Evolutionary conservation across 148 eudicot species (phyloP).

Genomic region (Vaccinium corymbosum): DNA sequence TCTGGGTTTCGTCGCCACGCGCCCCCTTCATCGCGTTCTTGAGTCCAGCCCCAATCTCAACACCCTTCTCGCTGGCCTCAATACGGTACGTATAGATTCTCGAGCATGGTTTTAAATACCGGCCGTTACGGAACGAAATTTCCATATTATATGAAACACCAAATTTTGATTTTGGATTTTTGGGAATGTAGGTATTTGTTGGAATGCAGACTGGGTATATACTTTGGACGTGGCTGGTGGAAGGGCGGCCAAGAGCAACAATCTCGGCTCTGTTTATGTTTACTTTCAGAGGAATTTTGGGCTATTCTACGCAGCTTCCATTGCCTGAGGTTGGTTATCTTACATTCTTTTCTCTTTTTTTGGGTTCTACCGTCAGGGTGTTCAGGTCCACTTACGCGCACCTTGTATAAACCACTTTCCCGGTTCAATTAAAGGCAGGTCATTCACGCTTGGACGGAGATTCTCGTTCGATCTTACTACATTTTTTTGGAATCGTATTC

Average conservation of each 20-base stretch:
- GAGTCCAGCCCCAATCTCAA: slow-evolving; percentile 51
- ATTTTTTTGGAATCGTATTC: too few relatives aligned
- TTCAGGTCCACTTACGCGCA: too few relatives aligned
- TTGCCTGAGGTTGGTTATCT: slow-evolving; percentile 59
- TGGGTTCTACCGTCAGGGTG: too few relatives aligned
- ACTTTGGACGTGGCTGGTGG: slow-evolving; percentile 75
- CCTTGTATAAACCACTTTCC: too few relatives aligned
- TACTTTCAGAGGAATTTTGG: slow-evolving; percentile 91
- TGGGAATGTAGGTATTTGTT: slow-evolving; percentile 64
- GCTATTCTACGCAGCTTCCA: slow-evolving; percentile 93
- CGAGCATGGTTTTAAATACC: too few relatives aligned
- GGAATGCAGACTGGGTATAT: slow-evolving; percentile 82
- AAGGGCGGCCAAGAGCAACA: slow-evolving; percentile 89
- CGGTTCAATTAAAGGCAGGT: too few relatives aligned
- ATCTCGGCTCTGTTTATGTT: slow-evolving; percentile 83
- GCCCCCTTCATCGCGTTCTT: slow-evolving; percentile 47
- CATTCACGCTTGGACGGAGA: too few relatives aligned
- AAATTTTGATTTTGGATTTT: background rate
- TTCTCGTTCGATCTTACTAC: too few relatives aligned
- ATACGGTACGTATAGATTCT: slow-evolving; percentile 49
- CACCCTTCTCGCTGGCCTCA: slow-evolving; percentile 72
- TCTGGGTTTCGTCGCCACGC: slow-evolving; percentile 66
- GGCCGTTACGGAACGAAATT: too few relatives aligned
- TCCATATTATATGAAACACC: too few relatives aligned
- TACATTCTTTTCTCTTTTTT: too few relatives aligned